These are phyloP conservation scores for Vanilla planifolia DNA, from an alignment of 106 monocot species.

Conservation along the genomic window DNA sequence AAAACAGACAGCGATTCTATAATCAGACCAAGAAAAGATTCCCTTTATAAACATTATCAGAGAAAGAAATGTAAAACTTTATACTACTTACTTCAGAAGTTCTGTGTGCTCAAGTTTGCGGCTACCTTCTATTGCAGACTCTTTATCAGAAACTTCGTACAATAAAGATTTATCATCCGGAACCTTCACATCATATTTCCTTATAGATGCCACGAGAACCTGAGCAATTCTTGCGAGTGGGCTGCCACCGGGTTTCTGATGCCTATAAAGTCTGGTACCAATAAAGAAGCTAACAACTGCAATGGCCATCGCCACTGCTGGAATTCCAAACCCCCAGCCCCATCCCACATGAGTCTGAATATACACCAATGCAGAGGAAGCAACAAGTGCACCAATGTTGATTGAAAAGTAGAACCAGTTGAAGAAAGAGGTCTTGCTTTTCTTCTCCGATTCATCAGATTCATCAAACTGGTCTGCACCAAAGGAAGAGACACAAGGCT, in stretches of 20 bases:
- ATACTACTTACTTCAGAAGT: constrained; percentile 22
- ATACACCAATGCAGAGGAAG: constrained; percentile 36
- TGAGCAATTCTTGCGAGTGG: constrained; percentile 43
- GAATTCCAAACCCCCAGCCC: constrained; percentile 53
- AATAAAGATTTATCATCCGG: constrained; percentile 24
- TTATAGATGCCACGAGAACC: constrained; percentile 37
- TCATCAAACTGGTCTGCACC: constrained; percentile 64
- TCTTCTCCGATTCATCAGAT: constrained; percentile 34
- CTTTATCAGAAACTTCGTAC: constrained; percentile 32
- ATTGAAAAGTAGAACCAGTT: constrained; percentile 60
- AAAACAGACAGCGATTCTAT: too few relatives aligned
- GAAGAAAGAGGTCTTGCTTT: constrained; percentile 49
- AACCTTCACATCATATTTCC: constrained; percentile 25
- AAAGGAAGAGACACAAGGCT: constrained; percentile 48
- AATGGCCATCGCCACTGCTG: constrained; percentile 41
- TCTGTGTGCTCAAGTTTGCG: constrained; percentile 44
- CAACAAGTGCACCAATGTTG: constrained; percentile 40
- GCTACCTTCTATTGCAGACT: constrained; percentile 44
- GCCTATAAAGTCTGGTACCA: constrained; percentile 40
- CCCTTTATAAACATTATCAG: too few relatives aligned
- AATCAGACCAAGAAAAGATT: too few relatives aligned
- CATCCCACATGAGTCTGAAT: constrained; percentile 46
- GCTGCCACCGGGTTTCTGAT: constrained; percentile 49
- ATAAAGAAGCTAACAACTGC: constrained; percentile 40
- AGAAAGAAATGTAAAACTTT: background rate